Evolutionary conservation across 768 basidiomycete genomes (phyloP), one percentile per base, ranked within the genome.

Genomic region (Panaeolus cyanescens): DNA sequence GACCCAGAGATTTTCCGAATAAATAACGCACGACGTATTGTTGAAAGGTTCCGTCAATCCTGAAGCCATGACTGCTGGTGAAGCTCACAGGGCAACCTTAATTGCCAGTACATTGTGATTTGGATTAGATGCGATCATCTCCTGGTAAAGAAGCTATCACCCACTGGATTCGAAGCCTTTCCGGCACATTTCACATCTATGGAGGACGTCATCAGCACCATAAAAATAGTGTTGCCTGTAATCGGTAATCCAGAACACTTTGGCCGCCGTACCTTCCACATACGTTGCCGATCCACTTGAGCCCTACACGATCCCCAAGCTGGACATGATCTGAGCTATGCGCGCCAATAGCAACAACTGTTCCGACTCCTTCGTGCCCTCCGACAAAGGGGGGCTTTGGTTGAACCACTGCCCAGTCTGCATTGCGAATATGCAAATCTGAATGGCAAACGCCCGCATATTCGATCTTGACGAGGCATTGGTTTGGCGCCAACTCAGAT

Each of bases 331-430:
- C 73, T 17, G 54, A 74, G 1, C 86, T 86, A 68, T 87, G 76
- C 7, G 79, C 81, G 6, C 85, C 93, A 67, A 95, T 89, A 30
- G 92, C 93, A 19, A 93, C 89, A 45, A 95, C 75, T 40, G 78
- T 76, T 5, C 93, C 92, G 22, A 92, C 86, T 36, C 92, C 93
- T 73, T 93, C 89, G 72, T 93, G 92, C 0, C 93, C 91, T 12
- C 88, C 90, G 56, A 92, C 78, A 13, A 50, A 13, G 34, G 90
- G 79, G 1, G 89, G 89, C 3, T 81, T 69, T 28, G 73, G 79
- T 1, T 82, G 71, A 12, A 79, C 73, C 3, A 82, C 59, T 0
- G 85, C 82, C 92, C 92, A 94, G 65, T 91, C 91, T 22, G 81
- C 83, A 31, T 81, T 78, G 68, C 79, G 81, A 56, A 87, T 80